Percentiles rank a stretch among this genome's conserved stretches.
These are phyloP conservation scores for Chloris gayana DNA, from an alignment of 176 grass and related monocot species.

Conservation along the genomic window DNA sequence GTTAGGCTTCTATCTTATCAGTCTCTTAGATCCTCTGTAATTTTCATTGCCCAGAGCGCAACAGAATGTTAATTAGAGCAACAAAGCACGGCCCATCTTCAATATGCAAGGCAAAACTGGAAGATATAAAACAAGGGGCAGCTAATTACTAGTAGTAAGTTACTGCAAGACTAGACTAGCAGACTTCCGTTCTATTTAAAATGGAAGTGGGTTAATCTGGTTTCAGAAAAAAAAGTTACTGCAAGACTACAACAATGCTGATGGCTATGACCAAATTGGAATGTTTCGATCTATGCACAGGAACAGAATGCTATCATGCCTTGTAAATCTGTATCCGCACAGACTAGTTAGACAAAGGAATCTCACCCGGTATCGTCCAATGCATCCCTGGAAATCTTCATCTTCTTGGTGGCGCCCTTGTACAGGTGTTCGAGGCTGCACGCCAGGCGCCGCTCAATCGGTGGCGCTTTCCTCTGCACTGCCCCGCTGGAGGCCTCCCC, in stretches of 20 bases:
- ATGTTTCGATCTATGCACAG: background rate
- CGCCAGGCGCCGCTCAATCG: slow-evolving; percentile 55
- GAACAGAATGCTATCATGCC: background rate
- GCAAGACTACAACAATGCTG: slow-evolving; percentile 15
- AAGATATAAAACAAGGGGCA: background rate
- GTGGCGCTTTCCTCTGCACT: slow-evolving; percentile 43
- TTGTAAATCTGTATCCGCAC: background rate
- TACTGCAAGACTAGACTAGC: no score
- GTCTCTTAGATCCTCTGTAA: no score
- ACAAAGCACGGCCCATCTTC: background rate
- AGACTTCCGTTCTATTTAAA: no score
- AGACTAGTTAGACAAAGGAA: background rate
- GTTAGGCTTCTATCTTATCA: no score
- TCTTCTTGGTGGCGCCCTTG: slow-evolving; percentile 82
- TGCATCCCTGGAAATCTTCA: slow-evolving; percentile 83
- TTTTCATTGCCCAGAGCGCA: no score
- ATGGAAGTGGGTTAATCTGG: no score
- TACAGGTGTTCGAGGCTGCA: slow-evolving; percentile 71
- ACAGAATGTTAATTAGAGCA: background rate
- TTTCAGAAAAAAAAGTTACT: no score
- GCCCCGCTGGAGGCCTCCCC: slow-evolving; percentile 36
- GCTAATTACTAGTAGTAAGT: background rate
- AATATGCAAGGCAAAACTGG: slow-evolving; percentile 8
- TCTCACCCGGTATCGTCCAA: slow-evolving; percentile 57
- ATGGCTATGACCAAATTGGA: background rate